phyloP scores from a whole-genome alignment of 192 early-diverging fungal genomes.

The Linnemannia elongata region DNA sequence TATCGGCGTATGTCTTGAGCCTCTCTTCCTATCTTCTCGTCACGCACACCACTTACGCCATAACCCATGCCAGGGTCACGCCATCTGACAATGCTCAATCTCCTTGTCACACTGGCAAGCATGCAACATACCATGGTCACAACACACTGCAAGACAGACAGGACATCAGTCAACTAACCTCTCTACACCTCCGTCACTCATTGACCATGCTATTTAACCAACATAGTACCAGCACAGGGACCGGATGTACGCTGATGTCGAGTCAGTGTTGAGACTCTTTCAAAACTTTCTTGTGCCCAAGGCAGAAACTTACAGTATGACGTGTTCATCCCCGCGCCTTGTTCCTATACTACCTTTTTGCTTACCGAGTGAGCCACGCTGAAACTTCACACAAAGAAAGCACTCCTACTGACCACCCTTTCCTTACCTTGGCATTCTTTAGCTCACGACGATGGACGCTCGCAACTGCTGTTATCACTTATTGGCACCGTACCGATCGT shows the following conservation, averaged over 20 bases:
- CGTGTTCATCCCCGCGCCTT: not conserved
- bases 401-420: not conserved
- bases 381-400: not conserved
- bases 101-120: too few species aligned
- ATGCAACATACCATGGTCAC: not conserved
- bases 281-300: constrained; percentile 70
- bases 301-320: constrained; percentile 78
- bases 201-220: not conserved
- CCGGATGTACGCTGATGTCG: constrained; percentile 75
- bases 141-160: not conserved
- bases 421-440: not conserved
- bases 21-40: not conserved
- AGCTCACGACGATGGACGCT: constrained; percentile 72
- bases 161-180: not conserved
- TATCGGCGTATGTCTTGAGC: constrained; percentile 39
- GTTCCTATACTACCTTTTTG: not conserved
- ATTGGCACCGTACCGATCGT: constrained; percentile 91
- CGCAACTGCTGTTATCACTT: constrained; percentile 81
- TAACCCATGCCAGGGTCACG: not conserved
- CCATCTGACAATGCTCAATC: constrained; percentile 5
- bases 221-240: constrained; percentile 73
- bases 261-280: constrained; percentile 69
- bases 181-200: not conserved
- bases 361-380: not conserved
- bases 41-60: not conserved